Evolutionary conservation across 306 rosid species (phyloP), one percentile per base, ranked within the genome.

Genomic region (Elaeagnus macrophylla): DNA sequence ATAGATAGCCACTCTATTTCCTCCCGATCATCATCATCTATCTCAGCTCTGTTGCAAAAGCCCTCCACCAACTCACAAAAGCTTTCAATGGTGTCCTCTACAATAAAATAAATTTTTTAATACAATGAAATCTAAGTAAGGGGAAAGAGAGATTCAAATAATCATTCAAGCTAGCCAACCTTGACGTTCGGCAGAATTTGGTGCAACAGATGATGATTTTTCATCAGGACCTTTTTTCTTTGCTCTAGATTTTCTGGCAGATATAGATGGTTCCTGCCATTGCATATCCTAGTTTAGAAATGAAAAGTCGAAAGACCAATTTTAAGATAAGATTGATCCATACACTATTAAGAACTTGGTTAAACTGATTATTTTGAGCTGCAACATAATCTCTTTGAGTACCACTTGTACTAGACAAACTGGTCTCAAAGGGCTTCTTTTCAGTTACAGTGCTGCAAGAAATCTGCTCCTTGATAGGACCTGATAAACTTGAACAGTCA

Each of bases 401-500:
- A 68, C 65, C 88, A 59, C 75, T 78, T 67, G 76, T 58, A 65
- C 54, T 20, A 53, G 79, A 77, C 47, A 68, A 19, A 57, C 56
- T 80, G 42, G 83, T 69, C 67, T 84, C 84, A 54, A 39, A 62
- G 49, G 60, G 65, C 81, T 71, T 82, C 75, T 77, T 84, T 68
- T 93, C 95, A 71, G 79, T 65, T 59, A 69, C 72, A 16, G 64
- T 73, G 69, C 77, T 72, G 67, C 72, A 61, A 67, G 79, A 80
- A 76, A 87, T 64, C 71, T 80, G 89, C 84, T 81, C 95, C 83
- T 75, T 73, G 67, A 84, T 73, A 70, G 83, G 96, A 93, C 99
- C 99, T 84, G 99, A 80, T 95, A 84, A 82, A 93, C 99, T 93
- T 93, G 95, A 93, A 82, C 94, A 84, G 79, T 74, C 88, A 87